Percentiles rank a stretch among this genome's conserved stretches.
Conservation (phyloP, 1,284 basidiomycete genomes). For the Fistulinella staudtii region DNA sequence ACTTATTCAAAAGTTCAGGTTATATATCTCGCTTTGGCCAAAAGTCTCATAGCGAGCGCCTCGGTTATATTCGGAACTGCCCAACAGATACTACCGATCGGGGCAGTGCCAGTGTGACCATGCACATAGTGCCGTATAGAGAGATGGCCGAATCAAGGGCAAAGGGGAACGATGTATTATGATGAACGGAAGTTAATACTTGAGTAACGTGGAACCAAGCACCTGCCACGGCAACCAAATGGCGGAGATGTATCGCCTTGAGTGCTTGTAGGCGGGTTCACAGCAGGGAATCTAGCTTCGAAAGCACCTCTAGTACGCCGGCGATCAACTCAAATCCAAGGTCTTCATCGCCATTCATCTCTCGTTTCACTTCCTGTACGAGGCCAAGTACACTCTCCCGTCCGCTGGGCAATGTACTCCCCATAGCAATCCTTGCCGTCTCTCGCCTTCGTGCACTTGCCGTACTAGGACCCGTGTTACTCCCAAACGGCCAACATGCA, state of each 20-base stretch:
- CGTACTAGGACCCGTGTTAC: slow-evolving; percentile 32
- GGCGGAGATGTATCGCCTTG: neutral
- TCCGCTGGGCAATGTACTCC: slow-evolving; percentile 46
- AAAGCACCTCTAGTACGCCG: slow-evolving; percentile 87
- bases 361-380: slow-evolving; percentile 74
- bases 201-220: slow-evolving; percentile 11
- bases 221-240: neutral
- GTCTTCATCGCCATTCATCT: slow-evolving; percentile 70
- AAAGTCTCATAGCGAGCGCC: too few relatives aligned
- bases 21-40: too few relatives aligned
- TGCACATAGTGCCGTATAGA: too few relatives aligned
- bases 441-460: slow-evolving; percentile 39
- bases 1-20: too few relatives aligned
- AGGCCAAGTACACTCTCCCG: slow-evolving; percentile 78
- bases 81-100: too few relatives aligned
- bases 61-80: too few relatives aligned
- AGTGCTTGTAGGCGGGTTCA: slow-evolving; percentile 24
- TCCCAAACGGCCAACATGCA: slow-evolving; percentile 84
- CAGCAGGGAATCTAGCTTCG: slow-evolving; percentile 80
- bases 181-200: slow-evolving; percentile 1
- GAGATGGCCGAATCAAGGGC: too few relatives aligned
- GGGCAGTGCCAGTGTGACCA: too few relatives aligned
- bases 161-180: too few relatives aligned
- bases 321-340: slow-evolving; percentile 85
- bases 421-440: slow-evolving; percentile 50